Percentiles rank a stretch among this genome's conserved stretches.
Evolutionary conservation across 2,329 filamentous ascomycete genomes (phyloP).

Genomic region (Thielaviopsis musarum): DNA sequence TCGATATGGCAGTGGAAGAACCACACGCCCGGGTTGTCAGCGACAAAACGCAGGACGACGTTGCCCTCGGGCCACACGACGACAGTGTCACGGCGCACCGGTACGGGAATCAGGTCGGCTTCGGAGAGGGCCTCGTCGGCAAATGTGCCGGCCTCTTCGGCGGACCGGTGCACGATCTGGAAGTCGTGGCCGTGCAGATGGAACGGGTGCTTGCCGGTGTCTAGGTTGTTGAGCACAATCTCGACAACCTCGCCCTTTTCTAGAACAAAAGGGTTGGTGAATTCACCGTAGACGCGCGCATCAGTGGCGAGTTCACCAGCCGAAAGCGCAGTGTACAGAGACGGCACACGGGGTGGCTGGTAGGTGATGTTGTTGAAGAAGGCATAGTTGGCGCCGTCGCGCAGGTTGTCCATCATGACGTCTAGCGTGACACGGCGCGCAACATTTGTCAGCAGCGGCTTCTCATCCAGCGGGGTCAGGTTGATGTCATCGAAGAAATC

Average conservation of each 20-base stretch:
- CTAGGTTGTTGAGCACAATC: slow-evolving; percentile 61
- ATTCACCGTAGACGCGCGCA: slow-evolving; percentile 45
- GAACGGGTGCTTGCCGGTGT: slow-evolving; percentile 56
- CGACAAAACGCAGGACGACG: slow-evolving; percentile 49
- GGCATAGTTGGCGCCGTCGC: slow-evolving; percentile 42
- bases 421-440: slow-evolving; percentile 46
- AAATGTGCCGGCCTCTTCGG: slow-evolving; percentile 40
- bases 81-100: slow-evolving; percentile 53
- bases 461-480: slow-evolving; percentile 51
- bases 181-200: slow-evolving; percentile 66
- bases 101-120: slow-evolving; percentile 32
- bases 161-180: slow-evolving; percentile 46
- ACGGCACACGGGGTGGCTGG: slow-evolving; percentile 55
- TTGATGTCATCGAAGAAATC: slow-evolving; percentile 53
- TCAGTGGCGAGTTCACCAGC: slow-evolving; percentile 41
- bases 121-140: slow-evolving; percentile 27
- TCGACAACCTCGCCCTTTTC: slow-evolving; percentile 52
- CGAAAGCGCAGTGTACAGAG: slow-evolving; percentile 59
- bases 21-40: slow-evolving; percentile 51
- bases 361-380: slow-evolving; percentile 71
- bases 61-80: slow-evolving; percentile 49
- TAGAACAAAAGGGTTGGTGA: slow-evolving; percentile 51
- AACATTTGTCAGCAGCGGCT: slow-evolving; percentile 41
- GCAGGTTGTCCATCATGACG: slow-evolving; percentile 44
- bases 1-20: slow-evolving; percentile 70